Conservation (phyloP, 257 asterid genomes). For the Fraxinus quadrangulata region DNA sequence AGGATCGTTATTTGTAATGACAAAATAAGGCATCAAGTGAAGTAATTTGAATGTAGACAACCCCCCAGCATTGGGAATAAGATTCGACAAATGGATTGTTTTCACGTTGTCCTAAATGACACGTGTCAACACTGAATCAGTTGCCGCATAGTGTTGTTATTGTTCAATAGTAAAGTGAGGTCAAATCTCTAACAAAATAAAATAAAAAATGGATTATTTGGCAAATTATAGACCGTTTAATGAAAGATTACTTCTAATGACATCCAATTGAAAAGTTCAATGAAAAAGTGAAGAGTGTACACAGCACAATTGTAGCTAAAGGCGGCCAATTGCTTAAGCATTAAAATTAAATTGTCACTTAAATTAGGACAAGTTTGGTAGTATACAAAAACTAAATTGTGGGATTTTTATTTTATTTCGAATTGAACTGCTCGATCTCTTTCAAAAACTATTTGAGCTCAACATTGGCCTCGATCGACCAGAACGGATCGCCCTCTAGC, state of each 20-base stretch:
- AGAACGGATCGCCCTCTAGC: too few relatives aligned
- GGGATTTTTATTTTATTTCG: background rate
- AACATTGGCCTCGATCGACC: background rate
- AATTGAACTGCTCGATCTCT: background rate
- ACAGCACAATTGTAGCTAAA: too few relatives aligned
- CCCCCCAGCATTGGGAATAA: conserved; percentile 24
- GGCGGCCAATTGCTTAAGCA: background rate
- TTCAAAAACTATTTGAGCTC: background rate
- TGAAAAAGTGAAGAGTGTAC: background rate
- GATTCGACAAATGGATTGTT: conserved; percentile 12
- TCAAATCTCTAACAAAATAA: too few relatives aligned
- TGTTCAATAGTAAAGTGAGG: too few relatives aligned
- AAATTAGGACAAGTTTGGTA: background rate
- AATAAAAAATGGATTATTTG: background rate
- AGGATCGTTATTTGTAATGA: conserved; percentile 5
- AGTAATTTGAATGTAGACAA: conserved; percentile 12
- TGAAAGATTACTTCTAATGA: background rate
- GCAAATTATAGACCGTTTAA: conserved; percentile 12
- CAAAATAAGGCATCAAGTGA: background rate
- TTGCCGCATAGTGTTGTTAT: too few relatives aligned
- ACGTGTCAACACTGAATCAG: background rate
- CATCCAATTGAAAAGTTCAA: background rate
- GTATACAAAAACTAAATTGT: background rate
- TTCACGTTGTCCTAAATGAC: conserved; percentile 26
- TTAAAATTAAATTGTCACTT: background rate